These are phyloP conservation scores for Hericium coralloides DNA, from an alignment of 768 basidiomycete species.

Conservation along the genomic window DNA sequence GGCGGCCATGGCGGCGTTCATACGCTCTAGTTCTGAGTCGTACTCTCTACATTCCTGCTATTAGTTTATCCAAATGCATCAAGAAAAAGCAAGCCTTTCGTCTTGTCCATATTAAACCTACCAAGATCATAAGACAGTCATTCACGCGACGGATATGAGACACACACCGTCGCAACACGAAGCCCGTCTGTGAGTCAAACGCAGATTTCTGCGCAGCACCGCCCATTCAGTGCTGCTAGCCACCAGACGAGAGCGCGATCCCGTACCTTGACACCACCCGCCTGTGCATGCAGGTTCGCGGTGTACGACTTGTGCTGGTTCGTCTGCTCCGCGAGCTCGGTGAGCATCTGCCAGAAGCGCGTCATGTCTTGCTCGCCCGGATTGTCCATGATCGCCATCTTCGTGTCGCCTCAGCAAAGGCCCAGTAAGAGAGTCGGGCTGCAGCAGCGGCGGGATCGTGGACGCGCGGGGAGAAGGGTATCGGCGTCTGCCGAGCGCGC, in stretches of 20 bases:
- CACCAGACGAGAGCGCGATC: neutral
- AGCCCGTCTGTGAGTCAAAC: constrained; percentile 84
- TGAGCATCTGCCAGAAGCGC: constrained; percentile 58
- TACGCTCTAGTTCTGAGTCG: constrained; percentile 79
- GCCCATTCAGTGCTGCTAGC: neutral
- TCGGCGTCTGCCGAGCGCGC: neutral
- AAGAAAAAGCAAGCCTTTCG: constrained; percentile 48
- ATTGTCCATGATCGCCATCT: constrained; percentile 48
- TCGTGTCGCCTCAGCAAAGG: neutral
- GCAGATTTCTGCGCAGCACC: constrained; percentile 58
- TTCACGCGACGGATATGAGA: neutral
- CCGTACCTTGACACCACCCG: constrained; percentile 72
- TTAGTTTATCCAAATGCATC: neutral
- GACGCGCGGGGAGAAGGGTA: neutral
- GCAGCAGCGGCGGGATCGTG: neutral
- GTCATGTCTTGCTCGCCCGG: constrained; percentile 47
- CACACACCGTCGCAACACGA: constrained; percentile 72
- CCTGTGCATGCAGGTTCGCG: constrained; percentile 60
- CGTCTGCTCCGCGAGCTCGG: constrained; percentile 79
- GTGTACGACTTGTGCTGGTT: constrained; percentile 69
- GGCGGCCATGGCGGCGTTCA: constrained; percentile 67
- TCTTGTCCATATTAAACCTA: constrained; percentile 85
- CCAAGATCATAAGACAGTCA: neutral
- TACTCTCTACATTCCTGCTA: constrained; percentile 59
- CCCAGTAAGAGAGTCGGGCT: no score